These are phyloP conservation scores for Sclerotiophoma versabilis DNA, from an alignment of 2,329 filamentous ascomycete genomes.

Conservation along the genomic window DNA sequence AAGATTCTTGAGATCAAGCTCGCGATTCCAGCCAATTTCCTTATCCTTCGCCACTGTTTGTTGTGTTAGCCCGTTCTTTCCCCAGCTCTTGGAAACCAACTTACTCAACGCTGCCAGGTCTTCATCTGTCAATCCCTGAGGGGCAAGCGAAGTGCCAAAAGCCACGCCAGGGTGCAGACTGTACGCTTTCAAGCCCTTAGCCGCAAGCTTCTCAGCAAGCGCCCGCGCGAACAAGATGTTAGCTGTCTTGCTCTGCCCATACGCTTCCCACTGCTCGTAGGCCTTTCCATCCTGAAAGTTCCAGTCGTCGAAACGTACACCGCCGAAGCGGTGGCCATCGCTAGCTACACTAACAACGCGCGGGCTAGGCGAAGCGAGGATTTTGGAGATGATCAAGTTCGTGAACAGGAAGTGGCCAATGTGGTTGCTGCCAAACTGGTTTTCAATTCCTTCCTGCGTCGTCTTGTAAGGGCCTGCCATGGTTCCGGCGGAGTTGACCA, in stretches of 20 bases:
- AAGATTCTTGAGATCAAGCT: conserved; percentile 33
- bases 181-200: conserved; percentile 33
- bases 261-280: conserved; percentile 55
- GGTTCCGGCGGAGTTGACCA: conserved; percentile 52
- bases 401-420: conserved; percentile 58
- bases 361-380: conserved; percentile 42
- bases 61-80: not conserved
- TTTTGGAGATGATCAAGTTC: conserved; percentile 54
- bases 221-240: conserved; percentile 51
- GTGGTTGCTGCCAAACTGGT: conserved; percentile 58
- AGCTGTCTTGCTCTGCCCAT: conserved; percentile 61
- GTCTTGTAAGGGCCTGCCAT: conserved; percentile 43
- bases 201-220: conserved; percentile 32
- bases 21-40: conserved; percentile 28
- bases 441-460: conserved; percentile 47
- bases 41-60: conserved; percentile 24
- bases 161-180: conserved; percentile 42
- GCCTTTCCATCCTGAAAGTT: conserved; percentile 52
- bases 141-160: conserved; percentile 32
- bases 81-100: not conserved
- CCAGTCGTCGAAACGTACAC: conserved; percentile 54
- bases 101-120: conserved; percentile 30
- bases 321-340: conserved; percentile 49
- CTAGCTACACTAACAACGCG: conserved; percentile 55
- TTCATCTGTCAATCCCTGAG: conserved; percentile 24